Evolutionary conservation across 257 asterid species (phyloP).

Genomic region (Rubia yunnanensis): DNA sequence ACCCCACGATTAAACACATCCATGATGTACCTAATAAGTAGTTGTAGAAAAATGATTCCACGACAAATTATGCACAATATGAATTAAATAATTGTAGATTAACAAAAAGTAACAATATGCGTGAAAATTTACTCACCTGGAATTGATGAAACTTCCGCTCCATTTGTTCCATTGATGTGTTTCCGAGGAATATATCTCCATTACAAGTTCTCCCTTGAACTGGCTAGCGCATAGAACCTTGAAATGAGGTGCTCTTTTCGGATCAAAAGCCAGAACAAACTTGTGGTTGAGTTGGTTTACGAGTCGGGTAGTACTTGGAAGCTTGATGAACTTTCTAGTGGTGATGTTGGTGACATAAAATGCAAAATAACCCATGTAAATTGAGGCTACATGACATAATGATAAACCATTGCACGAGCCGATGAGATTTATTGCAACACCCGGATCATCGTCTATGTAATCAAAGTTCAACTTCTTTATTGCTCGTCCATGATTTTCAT

Average conservation of each 20-base stretch:
- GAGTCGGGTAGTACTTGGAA: conserved; percentile 3
- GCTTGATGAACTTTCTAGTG: not conserved
- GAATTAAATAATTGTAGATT: no score
- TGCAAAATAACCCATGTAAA: not conserved
- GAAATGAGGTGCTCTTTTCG: conserved; percentile 9
- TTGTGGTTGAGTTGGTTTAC: not conserved
- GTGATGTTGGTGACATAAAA: conserved; percentile 10
- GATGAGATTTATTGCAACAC: not conserved
- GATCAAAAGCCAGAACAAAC: conserved; percentile 10
- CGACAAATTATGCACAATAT: no score
- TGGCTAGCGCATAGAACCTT: conserved; percentile 4
- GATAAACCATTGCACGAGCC: no score
- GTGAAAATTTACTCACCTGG: no score
- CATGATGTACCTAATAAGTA: not conserved
- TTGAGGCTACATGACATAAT: not conserved
- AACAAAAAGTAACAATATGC: no score
- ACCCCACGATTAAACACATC: conserved; percentile 10
- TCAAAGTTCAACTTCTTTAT: not conserved
- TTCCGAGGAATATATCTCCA: conserved; percentile 10
- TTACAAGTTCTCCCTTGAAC: not conserved
- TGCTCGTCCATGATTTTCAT: not conserved
- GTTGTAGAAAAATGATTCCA: no score
- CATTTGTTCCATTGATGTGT: not conserved
- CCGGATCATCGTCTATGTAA: not conserved
- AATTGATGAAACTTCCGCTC: conserved; percentile 6